These are phyloP conservation scores for Sporobolomyces pararoseus DNA, from an alignment of 768 basidiomycete genomes.

Conservation along the genomic window DNA sequence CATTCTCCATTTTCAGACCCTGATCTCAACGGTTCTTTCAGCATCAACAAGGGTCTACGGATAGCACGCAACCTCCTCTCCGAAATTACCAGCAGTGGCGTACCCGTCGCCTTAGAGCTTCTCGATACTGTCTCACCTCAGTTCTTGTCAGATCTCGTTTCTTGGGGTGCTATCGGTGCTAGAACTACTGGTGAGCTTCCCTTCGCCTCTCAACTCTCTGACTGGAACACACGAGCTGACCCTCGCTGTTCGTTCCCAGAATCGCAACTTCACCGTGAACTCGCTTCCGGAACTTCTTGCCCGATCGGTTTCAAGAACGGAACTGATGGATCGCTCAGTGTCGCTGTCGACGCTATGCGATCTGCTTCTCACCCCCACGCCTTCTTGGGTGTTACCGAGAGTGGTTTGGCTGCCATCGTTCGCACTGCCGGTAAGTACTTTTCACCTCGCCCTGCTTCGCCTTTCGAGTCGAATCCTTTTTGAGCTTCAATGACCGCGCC, in stretches of 20 bases:
- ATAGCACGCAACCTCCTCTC: constrained; percentile 82
- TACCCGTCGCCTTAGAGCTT: constrained; percentile 91
- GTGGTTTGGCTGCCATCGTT: constrained; percentile 83
- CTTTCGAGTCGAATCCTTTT: background rate
- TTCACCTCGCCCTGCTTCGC: too few relatives aligned
- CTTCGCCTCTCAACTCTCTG: background rate
- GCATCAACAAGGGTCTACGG: constrained; percentile 93
- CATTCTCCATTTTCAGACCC: constrained; percentile 57
- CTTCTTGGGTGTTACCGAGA: constrained; percentile 71
- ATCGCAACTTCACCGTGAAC: constrained; percentile 92
- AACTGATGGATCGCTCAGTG: constrained; percentile 80
- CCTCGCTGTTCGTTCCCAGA: constrained; percentile 52
- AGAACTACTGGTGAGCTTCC: constrained; percentile 63
- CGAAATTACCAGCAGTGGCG: constrained; percentile 79
- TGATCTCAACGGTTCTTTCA: constrained; percentile 88
- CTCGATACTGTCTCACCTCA: constrained; percentile 61
- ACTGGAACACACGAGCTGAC: background rate
- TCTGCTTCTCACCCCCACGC: constrained; percentile 86
- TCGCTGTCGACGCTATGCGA: constrained; percentile 96
- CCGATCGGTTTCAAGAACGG: constrained; percentile 99
- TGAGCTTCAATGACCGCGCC: background rate
- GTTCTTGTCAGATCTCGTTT: constrained; percentile 57
- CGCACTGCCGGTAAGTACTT: constrained; percentile 32
- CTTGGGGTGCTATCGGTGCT: constrained; percentile 95
- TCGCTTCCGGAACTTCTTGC: constrained; percentile 93